phyloP scores from a whole-genome alignment of 2,329 filamentous ascomycete species.

The Dactylonectria estremocensis region DNA sequence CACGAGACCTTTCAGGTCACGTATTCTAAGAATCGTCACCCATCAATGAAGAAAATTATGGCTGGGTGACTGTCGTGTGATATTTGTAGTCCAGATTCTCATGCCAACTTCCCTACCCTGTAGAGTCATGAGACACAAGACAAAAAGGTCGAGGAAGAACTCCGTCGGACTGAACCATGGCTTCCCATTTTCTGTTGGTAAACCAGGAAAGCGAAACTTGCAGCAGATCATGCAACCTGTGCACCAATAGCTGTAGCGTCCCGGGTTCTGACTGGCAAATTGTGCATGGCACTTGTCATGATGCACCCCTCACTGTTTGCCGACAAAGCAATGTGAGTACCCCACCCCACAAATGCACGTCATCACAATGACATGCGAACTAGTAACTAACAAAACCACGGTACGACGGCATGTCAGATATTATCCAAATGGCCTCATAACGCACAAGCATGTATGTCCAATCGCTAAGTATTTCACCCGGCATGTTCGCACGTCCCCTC shows the following conservation, averaged over 20 bases:
- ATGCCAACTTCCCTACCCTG: not conserved
- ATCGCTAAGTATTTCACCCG: not conserved
- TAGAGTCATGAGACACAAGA: not conserved
- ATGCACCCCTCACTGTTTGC: slow-evolving; percentile 4
- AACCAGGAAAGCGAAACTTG: not conserved
- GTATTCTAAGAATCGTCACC: too few species aligned
- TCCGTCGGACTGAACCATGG: not conserved
- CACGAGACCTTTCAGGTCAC: not conserved
- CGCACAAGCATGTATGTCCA: slow-evolving; percentile 13
- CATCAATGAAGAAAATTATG: too few species aligned
- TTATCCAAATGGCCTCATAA: slow-evolving; percentile 14
- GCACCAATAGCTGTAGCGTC: not conserved
- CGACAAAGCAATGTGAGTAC: slow-evolving; percentile 10
- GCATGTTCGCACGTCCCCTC: not conserved
- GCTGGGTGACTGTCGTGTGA: not conserved
- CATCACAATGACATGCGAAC: slow-evolving; percentile 1
- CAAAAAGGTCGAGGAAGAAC: not conserved
- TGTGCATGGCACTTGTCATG: slow-evolving; percentile 15
- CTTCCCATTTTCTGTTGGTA: not conserved
- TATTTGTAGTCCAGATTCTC: not conserved
- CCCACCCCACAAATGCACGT: slow-evolving; percentile 12
- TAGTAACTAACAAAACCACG: not conserved
- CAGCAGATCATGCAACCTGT: not conserved
- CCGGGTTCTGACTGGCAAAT: not conserved
- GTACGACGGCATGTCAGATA: not conserved